Evolutionary conservation across 805 yeast genomes (phyloP), one percentile per base, ranked within the genome.

Genomic region (Cyberlindnera saturnus): DNA sequence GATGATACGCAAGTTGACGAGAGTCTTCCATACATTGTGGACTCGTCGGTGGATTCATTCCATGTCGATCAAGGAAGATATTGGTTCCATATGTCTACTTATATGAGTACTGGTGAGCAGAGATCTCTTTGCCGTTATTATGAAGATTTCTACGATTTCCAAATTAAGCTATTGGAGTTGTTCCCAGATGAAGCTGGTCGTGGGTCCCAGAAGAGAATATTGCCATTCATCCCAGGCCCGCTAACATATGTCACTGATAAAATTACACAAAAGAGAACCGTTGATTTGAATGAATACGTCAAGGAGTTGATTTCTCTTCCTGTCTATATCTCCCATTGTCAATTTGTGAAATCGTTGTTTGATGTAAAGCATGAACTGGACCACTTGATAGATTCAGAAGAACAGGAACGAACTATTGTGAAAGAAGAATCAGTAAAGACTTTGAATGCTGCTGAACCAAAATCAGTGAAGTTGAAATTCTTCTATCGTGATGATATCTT

Each of bases 201-300:
- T 52, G 66, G 59, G 38, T 81, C 79, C 63, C 71, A 79, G 23
- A 78, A 80, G 41, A 78, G 99, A 50, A 82, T 85, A 28, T 72
- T 93, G 44, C 99, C 99, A 7, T 88, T 82, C 51, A 90, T 93
- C 57, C 98, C 99, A 0, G 99, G 98, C 1, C 99, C 99, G 3
- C 73, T 91, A 38, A 83, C 95, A 32, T 86, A 84, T 56, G 96
- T 93, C 42, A 88, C 88, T 48, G 97, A 91, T 64, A 66, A 79
- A 14, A 76, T 78, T 32, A 74, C 83, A 1, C 64, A 69, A 39
- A 77, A 75, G 53, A 67, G 85, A 44, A 69, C 74, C 39, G 73
- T 69, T 1, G 79, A 75, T 53, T 60, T 80, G 44, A 77, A 80
- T 55, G 70, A 71, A 26, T 81, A 80, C 50, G 77, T 81, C 13